Percentiles rank a stretch among this genome's conserved stretches.
Evolutionary conservation across 2,329 filamentous ascomycete species (phyloP).

Genomic region (Knufia petricola): DNA sequence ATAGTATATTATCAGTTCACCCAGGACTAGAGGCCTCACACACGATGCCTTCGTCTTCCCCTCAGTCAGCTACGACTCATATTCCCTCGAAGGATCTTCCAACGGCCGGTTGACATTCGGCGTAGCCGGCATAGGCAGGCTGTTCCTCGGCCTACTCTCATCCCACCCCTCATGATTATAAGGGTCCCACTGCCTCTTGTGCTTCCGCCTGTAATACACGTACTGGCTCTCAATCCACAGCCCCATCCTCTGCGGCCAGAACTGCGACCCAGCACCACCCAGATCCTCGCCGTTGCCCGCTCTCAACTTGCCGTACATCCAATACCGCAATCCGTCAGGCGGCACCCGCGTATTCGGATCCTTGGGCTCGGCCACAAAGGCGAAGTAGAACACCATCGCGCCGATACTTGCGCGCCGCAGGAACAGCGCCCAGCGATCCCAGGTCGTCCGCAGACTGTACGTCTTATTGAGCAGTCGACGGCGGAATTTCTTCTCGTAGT

Average conservation of each 20-base stretch:
- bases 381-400: slow-evolving; percentile 18
- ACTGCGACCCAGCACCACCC: neutral
- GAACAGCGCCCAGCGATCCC: slow-evolving; percentile 49
- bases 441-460: slow-evolving; percentile 41
- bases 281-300: slow-evolving; percentile 1
- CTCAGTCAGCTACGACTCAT: neutral
- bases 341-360: slow-evolving; percentile 3
- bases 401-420: slow-evolving; percentile 45
- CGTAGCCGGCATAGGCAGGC: neutral
- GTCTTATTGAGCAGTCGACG: slow-evolving; percentile 53
- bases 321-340: slow-evolving; percentile 4
- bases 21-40: no score
- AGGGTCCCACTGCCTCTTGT: slow-evolving; percentile 9
- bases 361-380: slow-evolving; percentile 19
- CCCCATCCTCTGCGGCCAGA: slow-evolving; percentile 6
- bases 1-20: no score
- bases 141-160: slow-evolving; percentile 2
- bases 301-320: slow-evolving; percentile 8
- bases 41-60: no score
- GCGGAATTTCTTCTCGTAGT: slow-evolving; percentile 57
- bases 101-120: slow-evolving; percentile 3
- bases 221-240: slow-evolving; percentile 5
- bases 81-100: neutral
- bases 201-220: slow-evolving; percentile 7
- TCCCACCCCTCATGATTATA: slow-evolving; percentile 7